Conservation (phyloP, 1,284 basidiomycete genomes). For the Somion occarium region DNA sequence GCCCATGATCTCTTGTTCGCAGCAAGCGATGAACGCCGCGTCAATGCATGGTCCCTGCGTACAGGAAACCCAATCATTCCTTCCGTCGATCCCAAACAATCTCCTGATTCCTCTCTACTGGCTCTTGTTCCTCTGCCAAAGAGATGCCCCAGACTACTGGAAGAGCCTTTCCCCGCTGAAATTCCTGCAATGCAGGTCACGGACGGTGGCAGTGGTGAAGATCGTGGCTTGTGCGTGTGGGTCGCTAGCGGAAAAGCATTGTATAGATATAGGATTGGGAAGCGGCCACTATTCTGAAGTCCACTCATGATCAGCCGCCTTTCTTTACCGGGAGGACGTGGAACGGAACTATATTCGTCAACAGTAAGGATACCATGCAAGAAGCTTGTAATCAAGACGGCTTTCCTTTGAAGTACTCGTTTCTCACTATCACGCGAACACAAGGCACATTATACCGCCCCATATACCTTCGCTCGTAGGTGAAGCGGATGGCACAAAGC, state of each 20-base stretch:
- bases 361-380: too few relatives aligned
- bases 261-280: constrained; percentile 12
- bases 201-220: background rate
- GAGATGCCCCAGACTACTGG: constrained; percentile 1
- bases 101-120: background rate
- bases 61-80: constrained; percentile 32
- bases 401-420: too few relatives aligned
- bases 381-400: too few relatives aligned
- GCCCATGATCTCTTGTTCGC: constrained; percentile 66
- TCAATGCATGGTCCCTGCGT: constrained; percentile 63
- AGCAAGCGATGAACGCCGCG: constrained; percentile 58
- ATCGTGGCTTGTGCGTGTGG: constrained; percentile 11
- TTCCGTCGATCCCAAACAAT: background rate
- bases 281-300: background rate
- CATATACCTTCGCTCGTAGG: too few relatives aligned
- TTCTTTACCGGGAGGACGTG: too few relatives aligned
- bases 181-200: constrained; percentile 10
- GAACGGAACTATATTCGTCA: too few relatives aligned
- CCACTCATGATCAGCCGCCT: too few relatives aligned
- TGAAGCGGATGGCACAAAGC: too few relatives aligned
- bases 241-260: constrained; percentile 10
- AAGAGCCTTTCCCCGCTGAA: constrained; percentile 7
- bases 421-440: too few relatives aligned
- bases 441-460: too few relatives aligned
- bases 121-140: background rate